A percentile compares a stretch with the other conserved stretches of the same genome.
Conservation (phyloP, 2,329 filamentous ascomycete species). For the Byssothecium circinans region DNA sequence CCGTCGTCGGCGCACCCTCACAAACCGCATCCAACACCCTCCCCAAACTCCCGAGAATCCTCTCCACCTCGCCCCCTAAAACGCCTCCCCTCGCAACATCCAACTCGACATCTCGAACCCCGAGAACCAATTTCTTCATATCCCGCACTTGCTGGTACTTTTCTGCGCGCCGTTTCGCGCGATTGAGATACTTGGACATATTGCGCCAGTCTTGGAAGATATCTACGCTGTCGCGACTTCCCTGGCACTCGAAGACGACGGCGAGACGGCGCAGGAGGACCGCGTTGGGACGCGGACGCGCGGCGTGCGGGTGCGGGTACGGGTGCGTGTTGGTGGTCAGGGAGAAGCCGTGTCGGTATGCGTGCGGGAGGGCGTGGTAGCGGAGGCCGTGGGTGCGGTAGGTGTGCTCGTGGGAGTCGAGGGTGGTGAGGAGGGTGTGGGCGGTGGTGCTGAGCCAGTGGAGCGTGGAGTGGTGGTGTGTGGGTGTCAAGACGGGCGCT, state of each 20-base stretch:
- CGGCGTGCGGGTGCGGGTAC: not conserved
- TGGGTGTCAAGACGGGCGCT: not conserved
- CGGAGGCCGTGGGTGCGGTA: not conserved
- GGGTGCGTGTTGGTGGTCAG: not conserved
- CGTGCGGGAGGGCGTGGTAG: conserved; percentile 1
- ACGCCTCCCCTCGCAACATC: not conserved
- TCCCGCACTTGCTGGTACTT: not conserved
- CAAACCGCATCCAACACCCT: not conserved
- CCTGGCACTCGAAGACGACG: not conserved
- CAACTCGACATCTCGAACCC: not conserved
- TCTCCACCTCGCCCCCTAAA: no score
- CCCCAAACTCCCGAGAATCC: not conserved
- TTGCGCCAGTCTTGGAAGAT: not conserved
- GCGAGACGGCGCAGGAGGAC: not conserved
- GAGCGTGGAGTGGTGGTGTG: not conserved
- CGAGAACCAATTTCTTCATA: not conserved
- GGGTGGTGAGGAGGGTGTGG: not conserved
- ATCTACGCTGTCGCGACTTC: not conserved
- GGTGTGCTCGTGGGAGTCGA: not conserved
- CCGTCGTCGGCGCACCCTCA: no score
- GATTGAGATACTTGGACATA: not conserved
- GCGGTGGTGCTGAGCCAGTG: not conserved
- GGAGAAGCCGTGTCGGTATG: not conserved
- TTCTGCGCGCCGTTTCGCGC: not conserved
- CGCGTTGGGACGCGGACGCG: not conserved